phyloP scores from a whole-genome alignment of 257 asterid species.

The Solanum tacnaense region DNA sequence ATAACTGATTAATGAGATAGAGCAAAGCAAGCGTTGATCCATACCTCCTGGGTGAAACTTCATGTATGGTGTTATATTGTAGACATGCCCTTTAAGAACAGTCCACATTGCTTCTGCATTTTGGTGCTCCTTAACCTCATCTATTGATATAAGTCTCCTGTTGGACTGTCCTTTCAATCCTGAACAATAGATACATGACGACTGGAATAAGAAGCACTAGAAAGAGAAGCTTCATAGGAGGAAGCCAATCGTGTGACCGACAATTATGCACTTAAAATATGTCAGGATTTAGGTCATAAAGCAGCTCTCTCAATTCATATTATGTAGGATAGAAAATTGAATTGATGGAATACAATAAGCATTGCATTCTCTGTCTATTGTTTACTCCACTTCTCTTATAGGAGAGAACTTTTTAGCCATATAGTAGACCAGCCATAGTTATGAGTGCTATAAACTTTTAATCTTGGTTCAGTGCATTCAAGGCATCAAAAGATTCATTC shows the following conservation, averaged over 20 bases:
- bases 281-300: neutral
- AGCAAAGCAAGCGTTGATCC: neutral
- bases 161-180: conserved; percentile 82
- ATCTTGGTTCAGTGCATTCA: neutral
- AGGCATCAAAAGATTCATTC: neutral
- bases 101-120: conserved; percentile 92
- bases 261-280: neutral
- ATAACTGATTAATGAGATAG: neutral
- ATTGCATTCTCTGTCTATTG: neutral
- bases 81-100: conserved; percentile 86
- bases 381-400: neutral
- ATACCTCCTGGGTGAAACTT: conserved; percentile 99
- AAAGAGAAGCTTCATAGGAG: neutral
- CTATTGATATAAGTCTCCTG: conserved; percentile 56
- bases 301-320: neutral
- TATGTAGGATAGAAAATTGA: neutral
- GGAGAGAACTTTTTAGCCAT: neutral
- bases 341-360: neutral
- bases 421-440: neutral
- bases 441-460: neutral
- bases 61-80: conserved; percentile 84
- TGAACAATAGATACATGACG: conserved; percentile 11
- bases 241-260: neutral
- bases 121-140: conserved; percentile 77
- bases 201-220: neutral